Base-by-base conservation (phyloP, 1,284 basidiomycete genomes). In the Microbotryum lychnidis-dioicae region DNA sequence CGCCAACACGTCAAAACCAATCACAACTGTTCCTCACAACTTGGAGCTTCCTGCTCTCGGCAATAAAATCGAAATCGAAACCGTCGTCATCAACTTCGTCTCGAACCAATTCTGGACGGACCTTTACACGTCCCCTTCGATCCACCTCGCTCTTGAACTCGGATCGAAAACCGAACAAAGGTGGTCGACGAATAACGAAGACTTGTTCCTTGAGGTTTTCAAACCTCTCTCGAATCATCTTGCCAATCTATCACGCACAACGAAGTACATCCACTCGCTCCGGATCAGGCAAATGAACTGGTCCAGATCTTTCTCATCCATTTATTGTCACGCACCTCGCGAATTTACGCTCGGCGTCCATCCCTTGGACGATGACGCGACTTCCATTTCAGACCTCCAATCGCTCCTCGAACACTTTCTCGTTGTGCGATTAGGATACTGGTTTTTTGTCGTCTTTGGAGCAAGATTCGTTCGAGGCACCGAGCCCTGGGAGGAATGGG, bases 31-130 rank as follows among this genome's bases (percentile, higher is more conserved):
- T 77, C 66, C 58, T 27, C 1, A 27, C 27, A 27, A 27, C 5
- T 27, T 6, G 27, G 27, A 27, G 27, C 6, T 4, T 27, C 6
- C 27, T 27, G 27, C 27, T 27, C 27, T 27, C 4, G 27, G 27
- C 27, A 6, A 27, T 6, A 27, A 27, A 5, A 27, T 27, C 27
- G 48, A 54, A 6, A 50, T 21, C 56, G 55, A 64, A 31, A 53
- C 66, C 52, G 71, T 82, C n/a, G 77, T 68, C 6, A 79, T 86
- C 45, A 75, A 74, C 29, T 82, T 82, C 66, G 76, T 81, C 12
- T 80, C 83, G 9, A 78, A 82, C 0, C 75, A 77, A 6, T 76
- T 84, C 64, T 87, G 83, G 73, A 78, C 78, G 2, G 75, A 81
- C 27, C 71, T 85, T 25, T 74, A 85, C 48, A 67, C 77, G 8